Evolutionary conservation across 768 basidiomycete genomes (phyloP).

Genomic region (Leucosporidium scottii): DNA sequence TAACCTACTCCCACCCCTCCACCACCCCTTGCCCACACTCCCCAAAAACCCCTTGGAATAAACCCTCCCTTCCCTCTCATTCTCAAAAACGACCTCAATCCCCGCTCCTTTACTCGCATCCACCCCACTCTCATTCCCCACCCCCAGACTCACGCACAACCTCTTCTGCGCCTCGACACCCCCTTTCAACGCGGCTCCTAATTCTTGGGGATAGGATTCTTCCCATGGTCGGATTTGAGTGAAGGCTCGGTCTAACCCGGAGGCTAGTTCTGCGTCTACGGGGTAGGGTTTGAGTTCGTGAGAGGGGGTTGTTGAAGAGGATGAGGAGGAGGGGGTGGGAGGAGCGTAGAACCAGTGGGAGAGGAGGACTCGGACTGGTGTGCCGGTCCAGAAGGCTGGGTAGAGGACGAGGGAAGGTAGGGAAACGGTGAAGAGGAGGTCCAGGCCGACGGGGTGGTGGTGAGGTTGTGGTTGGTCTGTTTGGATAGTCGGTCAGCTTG

Average conservation of each 20-base stretch:
- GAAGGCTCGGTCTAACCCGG: slow-evolving; percentile 31
- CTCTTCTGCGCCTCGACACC: slow-evolving; percentile 32
- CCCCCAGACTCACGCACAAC: slow-evolving; percentile 11
- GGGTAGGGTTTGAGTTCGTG: slow-evolving; percentile 31
- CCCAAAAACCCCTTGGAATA: slow-evolving; percentile 23
- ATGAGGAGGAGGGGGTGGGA: slow-evolving; percentile 13
- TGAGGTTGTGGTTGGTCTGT: slow-evolving; percentile 4
- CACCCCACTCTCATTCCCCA: not conserved
- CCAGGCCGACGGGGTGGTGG: slow-evolving; percentile 32
- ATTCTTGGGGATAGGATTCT: slow-evolving; percentile 28
- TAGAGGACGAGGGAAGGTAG: slow-evolving; percentile 19
- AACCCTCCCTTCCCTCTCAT: slow-evolving; percentile 4
- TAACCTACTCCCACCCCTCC: not conserved
- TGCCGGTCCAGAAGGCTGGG: slow-evolving; percentile 35
- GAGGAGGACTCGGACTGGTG: slow-evolving; percentile 18
- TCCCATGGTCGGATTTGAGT: slow-evolving; percentile 29
- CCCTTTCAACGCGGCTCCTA: slow-evolving; percentile 28
- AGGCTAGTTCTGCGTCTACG: slow-evolving; percentile 33
- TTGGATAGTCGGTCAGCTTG: no score
- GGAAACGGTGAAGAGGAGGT: slow-evolving; percentile 33
- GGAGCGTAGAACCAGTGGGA: slow-evolving; percentile 27
- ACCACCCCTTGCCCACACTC: slow-evolving; percentile 13
- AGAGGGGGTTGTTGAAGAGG: slow-evolving; percentile 12
- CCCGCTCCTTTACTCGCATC: slow-evolving; percentile 15
- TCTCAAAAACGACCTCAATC: slow-evolving; percentile 35